phyloP scores from a whole-genome alignment of 2,329 filamentous ascomycete genomes.

The Cercospora sp. region DNA sequence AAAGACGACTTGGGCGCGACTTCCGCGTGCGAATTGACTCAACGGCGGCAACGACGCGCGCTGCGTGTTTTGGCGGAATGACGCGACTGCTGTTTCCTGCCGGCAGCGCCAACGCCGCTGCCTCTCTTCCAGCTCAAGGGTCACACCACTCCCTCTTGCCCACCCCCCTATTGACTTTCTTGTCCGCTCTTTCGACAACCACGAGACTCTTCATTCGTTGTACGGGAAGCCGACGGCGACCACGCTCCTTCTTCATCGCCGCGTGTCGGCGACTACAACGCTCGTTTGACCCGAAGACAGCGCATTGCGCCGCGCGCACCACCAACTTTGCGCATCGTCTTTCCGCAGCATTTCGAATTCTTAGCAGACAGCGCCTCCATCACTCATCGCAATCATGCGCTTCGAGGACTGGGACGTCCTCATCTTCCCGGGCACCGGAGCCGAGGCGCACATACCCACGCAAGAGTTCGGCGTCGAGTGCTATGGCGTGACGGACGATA shows the following conservation, averaged over 20 bases:
- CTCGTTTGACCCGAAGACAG: background rate
- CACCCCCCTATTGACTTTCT: background rate
- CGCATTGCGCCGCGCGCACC: background rate
- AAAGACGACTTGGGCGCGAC: background rate
- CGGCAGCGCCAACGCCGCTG: background rate
- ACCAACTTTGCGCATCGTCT: background rate
- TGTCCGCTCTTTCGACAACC: background rate
- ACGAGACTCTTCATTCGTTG: background rate
- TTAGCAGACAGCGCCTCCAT: constrained; percentile 12
- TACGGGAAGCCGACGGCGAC: background rate
- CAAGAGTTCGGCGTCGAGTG: constrained; percentile 82
- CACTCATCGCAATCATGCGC: constrained; percentile 59
- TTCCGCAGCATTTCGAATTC: constrained; percentile 4
- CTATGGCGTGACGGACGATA: constrained; percentile 55
- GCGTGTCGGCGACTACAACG: background rate
- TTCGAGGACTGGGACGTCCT: constrained; percentile 86
- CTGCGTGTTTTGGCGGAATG: background rate
- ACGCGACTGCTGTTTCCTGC: background rate
- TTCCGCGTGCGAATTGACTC: background rate
- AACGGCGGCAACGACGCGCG: background rate
- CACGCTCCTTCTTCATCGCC: background rate
- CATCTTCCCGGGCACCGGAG: constrained; percentile 62
- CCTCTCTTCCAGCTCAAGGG: background rate
- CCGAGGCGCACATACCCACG: constrained; percentile 63
- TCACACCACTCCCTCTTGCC: background rate